Evolutionary conservation across 2,329 filamentous ascomycete species (phyloP).

Genomic region (Thelonectria discophora): DNA sequence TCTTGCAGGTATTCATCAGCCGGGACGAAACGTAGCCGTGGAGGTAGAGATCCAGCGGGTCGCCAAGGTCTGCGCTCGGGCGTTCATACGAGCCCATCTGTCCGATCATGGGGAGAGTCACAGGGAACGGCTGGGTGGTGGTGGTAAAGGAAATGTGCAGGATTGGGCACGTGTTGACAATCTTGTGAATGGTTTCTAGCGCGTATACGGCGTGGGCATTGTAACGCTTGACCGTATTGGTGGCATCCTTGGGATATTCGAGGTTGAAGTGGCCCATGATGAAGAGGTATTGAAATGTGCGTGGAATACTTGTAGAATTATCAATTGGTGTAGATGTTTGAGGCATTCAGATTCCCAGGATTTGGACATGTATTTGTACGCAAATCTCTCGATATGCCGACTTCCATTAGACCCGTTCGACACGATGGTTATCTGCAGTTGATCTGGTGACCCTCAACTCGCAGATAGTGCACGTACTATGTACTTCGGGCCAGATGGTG

Average conservation of each 20-base stretch:
- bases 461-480: conserved; percentile 1
- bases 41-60: conserved; percentile 79
- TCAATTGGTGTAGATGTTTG: no score
- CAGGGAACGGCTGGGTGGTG: conserved; percentile 73
- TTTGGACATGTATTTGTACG: conserved; percentile 4
- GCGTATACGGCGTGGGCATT: conserved; percentile 75
- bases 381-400: background rate
- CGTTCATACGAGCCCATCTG: conserved; percentile 77
- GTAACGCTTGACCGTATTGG: conserved; percentile 74
- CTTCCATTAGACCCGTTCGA: background rate
- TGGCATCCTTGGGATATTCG: conserved; percentile 69
- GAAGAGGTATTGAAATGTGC: background rate
- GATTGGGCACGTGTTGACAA: conserved; percentile 79
- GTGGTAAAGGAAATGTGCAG: conserved; percentile 82
- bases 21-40: conserved; percentile 86
- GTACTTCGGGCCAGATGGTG: background rate
- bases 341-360: no score
- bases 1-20: conserved; percentile 70
- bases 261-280: conserved; percentile 53
- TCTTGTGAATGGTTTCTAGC: conserved; percentile 74
- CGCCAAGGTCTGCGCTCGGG: conserved; percentile 67
- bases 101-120: conserved; percentile 86
- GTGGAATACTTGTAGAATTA: no score
- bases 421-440: background rate
- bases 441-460: background rate